phyloP scores from a whole-genome alignment of 306 rosid species.

The Quillaja saponaria region DNA sequence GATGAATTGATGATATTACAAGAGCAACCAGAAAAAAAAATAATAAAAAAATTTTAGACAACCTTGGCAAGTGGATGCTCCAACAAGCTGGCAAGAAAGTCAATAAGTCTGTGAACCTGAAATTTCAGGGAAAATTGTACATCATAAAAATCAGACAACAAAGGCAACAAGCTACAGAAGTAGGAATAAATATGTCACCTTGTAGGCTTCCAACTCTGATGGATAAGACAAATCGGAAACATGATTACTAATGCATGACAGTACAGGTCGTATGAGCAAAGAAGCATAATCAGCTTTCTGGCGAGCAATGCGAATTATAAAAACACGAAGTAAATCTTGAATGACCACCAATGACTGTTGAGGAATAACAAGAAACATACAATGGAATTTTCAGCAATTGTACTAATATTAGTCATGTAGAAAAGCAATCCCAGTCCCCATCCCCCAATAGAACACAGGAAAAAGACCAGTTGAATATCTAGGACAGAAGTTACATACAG shows the following conservation, averaged over 20 bases:
- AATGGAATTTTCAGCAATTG: background rate
- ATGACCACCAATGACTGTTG: conserved; percentile 74
- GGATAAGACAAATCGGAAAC: conserved; percentile 53
- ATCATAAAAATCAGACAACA: conserved; percentile 19
- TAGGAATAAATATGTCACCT: conserved; percentile 43
- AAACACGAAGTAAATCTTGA: conserved; percentile 89
- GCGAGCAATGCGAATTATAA: conserved; percentile 68
- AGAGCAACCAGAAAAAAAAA: conserved; percentile 14
- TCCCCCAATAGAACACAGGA: background rate
- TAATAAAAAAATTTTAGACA: background rate
- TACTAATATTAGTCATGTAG: conserved; percentile 21
- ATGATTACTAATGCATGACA: conserved; percentile 56
- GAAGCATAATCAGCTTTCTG: conserved; percentile 63
- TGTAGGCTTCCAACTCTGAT: conserved; percentile 71
- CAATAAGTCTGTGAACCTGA: conserved; percentile 86
- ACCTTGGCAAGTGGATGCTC: conserved; percentile 97
- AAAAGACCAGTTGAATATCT: conserved; percentile 18
- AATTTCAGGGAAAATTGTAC: conserved; percentile 27
- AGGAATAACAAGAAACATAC: conserved; percentile 25
- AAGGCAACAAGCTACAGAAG: conserved; percentile 12
- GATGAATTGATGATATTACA: background rate
- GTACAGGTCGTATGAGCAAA: conserved; percentile 59
- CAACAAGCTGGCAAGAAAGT: conserved; percentile 81
- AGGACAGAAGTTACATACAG: conserved; percentile 64
- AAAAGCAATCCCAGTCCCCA: conserved; percentile 17